Base-by-base conservation (phyloP, 306 rosid species). In the Corylus avellana region DNA sequence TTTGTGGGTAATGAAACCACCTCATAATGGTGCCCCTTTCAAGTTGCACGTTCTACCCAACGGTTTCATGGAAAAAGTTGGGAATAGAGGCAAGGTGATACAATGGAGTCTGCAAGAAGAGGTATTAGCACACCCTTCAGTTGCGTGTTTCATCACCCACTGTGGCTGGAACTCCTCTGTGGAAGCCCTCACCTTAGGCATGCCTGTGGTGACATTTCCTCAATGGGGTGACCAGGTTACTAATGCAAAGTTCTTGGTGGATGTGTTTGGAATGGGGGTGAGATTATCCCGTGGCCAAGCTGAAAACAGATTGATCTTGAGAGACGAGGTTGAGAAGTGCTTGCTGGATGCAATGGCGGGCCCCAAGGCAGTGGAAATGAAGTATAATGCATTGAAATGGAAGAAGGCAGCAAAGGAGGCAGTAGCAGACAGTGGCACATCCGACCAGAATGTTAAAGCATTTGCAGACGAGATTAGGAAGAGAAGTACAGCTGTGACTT, bases 61-160 rank as follows among this genome's bases (percentile, higher is more conserved):
- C 0, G 90, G 86, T 58, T 87, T 93, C 18, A 7, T 81, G 12
- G 89, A 88, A 35, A 81, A 83, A 29, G 87, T 75, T 0, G 78
- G 77, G 18, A 87, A 78, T 0, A 88, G 57, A 51, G 97, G 94
- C 0, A 93, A 74, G 57, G 76, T 93, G 8, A 90, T 93, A 22
- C 49, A 83, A 27, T 93, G 96, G 96, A 84, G 97, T 10, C 86
- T 88, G n/a, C 96, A 93, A 27, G 96, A 85, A 44, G 70, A 87
- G 5, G 92, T 93, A 1, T 14, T 93, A 1, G 79, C 84, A 4
- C 94, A 91, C 32, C 82, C 93, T 7, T 88, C 97, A 0, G 78
- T 88, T 12, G 75, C 90, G 3, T 91, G 92, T 50, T 92, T 92
- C 14, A 1, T 89, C 9, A 90, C 88, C n/a, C 93, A 90, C 39